A percentile compares a stretch with the other conserved stretches of the same genome.
phyloP scores from a whole-genome alignment of 2,329 filamentous ascomycete genomes.

The Chaetomiaceae sp. region DNA sequence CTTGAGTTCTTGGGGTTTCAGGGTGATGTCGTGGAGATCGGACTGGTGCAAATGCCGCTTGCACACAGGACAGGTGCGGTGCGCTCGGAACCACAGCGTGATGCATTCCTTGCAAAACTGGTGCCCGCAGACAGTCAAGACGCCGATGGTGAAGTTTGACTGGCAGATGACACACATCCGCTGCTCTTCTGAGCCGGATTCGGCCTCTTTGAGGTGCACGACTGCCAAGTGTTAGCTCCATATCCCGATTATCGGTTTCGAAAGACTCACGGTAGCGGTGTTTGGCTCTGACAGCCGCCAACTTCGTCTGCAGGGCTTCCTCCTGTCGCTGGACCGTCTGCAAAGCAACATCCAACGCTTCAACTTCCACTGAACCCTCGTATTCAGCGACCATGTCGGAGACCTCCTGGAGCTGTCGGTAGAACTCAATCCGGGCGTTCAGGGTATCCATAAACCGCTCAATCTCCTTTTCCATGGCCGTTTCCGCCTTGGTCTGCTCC shows the following conservation, averaged over 20 bases:
- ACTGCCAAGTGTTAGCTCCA: slow-evolving; percentile 35
- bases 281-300: slow-evolving; percentile 65
- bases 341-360: slow-evolving; percentile 44
- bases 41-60: slow-evolving; percentile 61
- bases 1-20: slow-evolving; percentile 70
- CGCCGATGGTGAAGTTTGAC: slow-evolving; percentile 68
- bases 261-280: slow-evolving; percentile 60
- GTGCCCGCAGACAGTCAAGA: slow-evolving; percentile 84
- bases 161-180: slow-evolving; percentile 85
- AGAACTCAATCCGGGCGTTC: slow-evolving; percentile 85
- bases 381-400: slow-evolving; percentile 80
- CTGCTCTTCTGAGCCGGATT: slow-evolving; percentile 58
- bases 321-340: slow-evolving; percentile 43
- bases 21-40: slow-evolving; percentile 80
- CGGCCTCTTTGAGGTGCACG: slow-evolving; percentile 50
- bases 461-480: slow-evolving; percentile 61
- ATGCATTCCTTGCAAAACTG: slow-evolving; percentile 90
- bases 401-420: slow-evolving; percentile 83
- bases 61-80: slow-evolving; percentile 79
- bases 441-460: slow-evolving; percentile 72
- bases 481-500: slow-evolving; percentile 47
- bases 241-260: not conserved
- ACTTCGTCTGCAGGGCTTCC: slow-evolving; percentile 48
- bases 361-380: slow-evolving; percentile 57
- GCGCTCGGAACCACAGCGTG: slow-evolving; percentile 67